These are phyloP conservation scores for Cephalotrichum gorgonifer DNA, from an alignment of 2,329 filamentous ascomycete genomes.

Conservation along the genomic window DNA sequence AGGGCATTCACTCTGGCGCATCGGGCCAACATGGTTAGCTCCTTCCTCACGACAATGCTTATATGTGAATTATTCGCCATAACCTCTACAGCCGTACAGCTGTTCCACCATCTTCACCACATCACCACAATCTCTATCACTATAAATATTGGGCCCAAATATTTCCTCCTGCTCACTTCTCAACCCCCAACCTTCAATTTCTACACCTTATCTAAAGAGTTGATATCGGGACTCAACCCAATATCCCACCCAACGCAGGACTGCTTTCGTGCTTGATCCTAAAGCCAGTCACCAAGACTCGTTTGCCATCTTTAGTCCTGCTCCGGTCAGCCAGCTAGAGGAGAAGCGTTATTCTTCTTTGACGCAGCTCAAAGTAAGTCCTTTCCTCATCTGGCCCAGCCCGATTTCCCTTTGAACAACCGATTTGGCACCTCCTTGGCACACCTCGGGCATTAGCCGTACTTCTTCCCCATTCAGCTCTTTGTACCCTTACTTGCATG, in stretches of 20 bases:
- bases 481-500: neutral
- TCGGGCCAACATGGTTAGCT: no score
- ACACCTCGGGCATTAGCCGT: neutral
- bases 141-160: neutral
- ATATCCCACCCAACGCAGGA: neutral
- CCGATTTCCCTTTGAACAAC: no score
- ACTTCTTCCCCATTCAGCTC: neutral
- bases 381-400: no score
- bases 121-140: neutral
- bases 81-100: neutral
- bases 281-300: neutral
- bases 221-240: neutral
- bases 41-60: neutral
- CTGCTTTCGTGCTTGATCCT: neutral
- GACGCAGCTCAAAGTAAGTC: no score
- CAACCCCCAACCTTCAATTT: neutral
- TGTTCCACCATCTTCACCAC: neutral
- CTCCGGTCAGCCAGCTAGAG: no score
- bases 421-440: no score
- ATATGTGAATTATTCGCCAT: neutral
- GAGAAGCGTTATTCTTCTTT: no score
- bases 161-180: neutral
- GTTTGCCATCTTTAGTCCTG: no score
- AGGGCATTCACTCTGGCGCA: no score
- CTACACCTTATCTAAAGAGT: neutral